Evolutionary conservation across 768 basidiomycete species (phyloP).

Genomic region (Amyloporia xantha): DNA sequence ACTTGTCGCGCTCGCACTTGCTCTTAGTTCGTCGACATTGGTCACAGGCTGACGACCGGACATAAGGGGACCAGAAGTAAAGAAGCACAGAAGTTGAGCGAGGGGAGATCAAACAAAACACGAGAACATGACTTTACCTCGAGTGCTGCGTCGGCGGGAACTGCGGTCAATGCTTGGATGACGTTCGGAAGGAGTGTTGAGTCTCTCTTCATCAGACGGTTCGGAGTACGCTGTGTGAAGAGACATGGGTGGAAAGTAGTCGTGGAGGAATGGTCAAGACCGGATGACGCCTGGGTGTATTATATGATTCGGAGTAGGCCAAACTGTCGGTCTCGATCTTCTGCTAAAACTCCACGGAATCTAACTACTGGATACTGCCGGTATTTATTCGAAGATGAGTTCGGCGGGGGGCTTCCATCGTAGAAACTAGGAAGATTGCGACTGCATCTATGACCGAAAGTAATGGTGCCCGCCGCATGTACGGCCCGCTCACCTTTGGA

Average conservation of each 20-base stretch:
- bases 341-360: neutral
- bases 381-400: neutral
- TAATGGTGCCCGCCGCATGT: neutral
- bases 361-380: neutral
- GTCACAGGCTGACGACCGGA: conserved; percentile 30
- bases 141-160: conserved; percentile 18
- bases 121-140: conserved; percentile 16
- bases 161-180: conserved; percentile 3
- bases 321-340: neutral
- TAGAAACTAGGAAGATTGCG: neutral
- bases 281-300: neutral
- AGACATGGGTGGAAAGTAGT: conserved; percentile 13
- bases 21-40: conserved; percentile 32
- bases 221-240: conserved; percentile 17
- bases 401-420: neutral
- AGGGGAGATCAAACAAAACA: neutral
- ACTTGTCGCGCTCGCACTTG: conserved; percentile 27
- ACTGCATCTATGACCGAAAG: neutral
- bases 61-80: neutral
- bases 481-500: neutral
- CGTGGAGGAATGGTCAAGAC: neutral
- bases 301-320: neutral
- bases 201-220: conserved; percentile 22
- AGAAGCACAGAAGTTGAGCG: neutral
- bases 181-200: conserved; percentile 7